Evolutionary conservation across 2,329 filamentous ascomycete species (phyloP), one percentile per base, ranked within the genome.

Genomic region (Stemphylium lycopersici): DNA sequence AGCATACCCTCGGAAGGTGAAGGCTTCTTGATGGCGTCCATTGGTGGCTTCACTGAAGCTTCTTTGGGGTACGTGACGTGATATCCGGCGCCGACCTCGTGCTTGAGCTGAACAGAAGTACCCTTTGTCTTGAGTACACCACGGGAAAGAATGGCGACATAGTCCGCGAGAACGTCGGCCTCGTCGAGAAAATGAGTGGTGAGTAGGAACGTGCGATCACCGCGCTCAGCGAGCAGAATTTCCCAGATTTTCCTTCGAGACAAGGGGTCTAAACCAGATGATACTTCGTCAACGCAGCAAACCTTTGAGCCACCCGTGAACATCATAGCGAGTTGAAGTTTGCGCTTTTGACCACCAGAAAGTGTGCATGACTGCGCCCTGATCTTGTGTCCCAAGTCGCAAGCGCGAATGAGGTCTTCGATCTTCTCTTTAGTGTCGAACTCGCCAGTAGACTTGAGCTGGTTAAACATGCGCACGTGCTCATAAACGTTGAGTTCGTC

Each of bases 141-240:
- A 69, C 91, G 93, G 3, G 91, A 96, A 10, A 97, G 78, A 48
- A 97, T 91, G 1, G 88, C 90, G 61, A 97, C 96, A 57, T 93
- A 88, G 69, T 97, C 93, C 0, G 92, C 89, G 0, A 97, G 82
- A 1, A 96, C 80, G 69, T 97, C 93, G 0, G 93, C 93, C 75
- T 97, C 93, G 67, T 97, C 93, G 7, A 97, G 81, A 73, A 96
- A 97, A 73, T 97, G 93, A 0, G 93, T 97, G 0, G 93, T 97
- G 52, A 97, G 76, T 37, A 97, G 85, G 65, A 96, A 90, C 0
- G 93, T 96, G 37, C 93, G 82, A 55, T 82, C 82, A 16, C 91
- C 92, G 52, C 93, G 86, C 74, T 96, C 92, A 1, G 89, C 89
- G 11, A 96, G 80, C 18, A 97, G 80, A 55, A 97, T 97, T 63